These are phyloP conservation scores for Tulasnella sp. DNA, from an alignment of 768 basidiomycete genomes.

Conservation along the genomic window DNA sequence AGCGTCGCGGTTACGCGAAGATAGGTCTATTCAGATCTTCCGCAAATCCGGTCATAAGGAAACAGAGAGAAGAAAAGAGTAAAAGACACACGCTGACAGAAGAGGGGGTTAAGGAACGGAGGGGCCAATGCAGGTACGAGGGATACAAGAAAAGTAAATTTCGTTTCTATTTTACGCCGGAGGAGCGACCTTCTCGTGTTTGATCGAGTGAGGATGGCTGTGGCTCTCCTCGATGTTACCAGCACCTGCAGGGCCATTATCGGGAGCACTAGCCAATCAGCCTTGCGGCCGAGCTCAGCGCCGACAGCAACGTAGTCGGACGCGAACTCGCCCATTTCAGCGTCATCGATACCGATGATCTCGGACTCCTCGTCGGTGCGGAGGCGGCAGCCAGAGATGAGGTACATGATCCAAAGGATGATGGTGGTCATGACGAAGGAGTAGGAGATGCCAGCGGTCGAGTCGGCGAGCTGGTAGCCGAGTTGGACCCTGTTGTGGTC, in stretches of 20 bases:
- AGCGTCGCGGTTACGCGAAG: not conserved
- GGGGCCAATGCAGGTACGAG: not conserved
- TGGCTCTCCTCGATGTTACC: constrained; percentile 20
- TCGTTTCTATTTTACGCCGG: not conserved
- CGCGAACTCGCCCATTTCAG: constrained; percentile 85
- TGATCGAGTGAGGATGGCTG: constrained; percentile 16
- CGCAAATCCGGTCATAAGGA: not conserved
- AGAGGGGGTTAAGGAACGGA: not conserved
- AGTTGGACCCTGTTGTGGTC: constrained; percentile 77
- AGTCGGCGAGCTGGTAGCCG: constrained; percentile 79
- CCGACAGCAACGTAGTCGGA: constrained; percentile 84
- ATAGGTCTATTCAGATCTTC: not conserved
- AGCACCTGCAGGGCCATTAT: constrained; percentile 14
- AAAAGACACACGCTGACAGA: not conserved
- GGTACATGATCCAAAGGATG: constrained; percentile 86
- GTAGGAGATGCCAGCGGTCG: constrained; percentile 58
- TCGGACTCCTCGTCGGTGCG: constrained; percentile 47
- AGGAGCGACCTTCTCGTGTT: constrained; percentile 17
- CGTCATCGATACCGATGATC: constrained; percentile 79
- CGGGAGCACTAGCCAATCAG: constrained; percentile 19
- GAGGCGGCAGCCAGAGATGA: constrained; percentile 72
- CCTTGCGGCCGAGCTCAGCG: constrained; percentile 41
- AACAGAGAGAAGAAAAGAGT: not conserved
- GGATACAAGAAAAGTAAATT: not conserved
- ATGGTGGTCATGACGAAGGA: constrained; percentile 75